Base-by-base conservation (phyloP, 768 basidiomycete genomes). In the Tylopilus intermedius region DNA sequence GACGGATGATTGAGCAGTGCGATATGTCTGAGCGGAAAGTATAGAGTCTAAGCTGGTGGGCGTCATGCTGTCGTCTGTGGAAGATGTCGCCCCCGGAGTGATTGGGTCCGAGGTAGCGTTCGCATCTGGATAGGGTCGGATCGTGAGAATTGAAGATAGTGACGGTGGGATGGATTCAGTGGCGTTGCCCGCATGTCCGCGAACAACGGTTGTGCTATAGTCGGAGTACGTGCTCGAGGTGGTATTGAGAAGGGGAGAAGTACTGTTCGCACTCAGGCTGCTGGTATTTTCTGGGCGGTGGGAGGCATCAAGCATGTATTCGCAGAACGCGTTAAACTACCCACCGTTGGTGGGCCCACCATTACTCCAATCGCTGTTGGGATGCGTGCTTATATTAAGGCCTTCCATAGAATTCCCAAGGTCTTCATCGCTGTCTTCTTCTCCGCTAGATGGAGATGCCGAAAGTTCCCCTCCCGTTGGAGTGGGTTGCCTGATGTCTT, bases 81-180 rank as follows among this genome's bases (percentile, higher is more conserved):
- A 62, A 46, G 66, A 57, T 22, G 62, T 58, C 35, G 62, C 59
- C 10, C 72, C 73, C 22, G 76, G 75, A 13, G 74, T 70, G 39
- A 74, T 67, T 15, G 71, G 73, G 9, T 71, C 68, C 13, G 76
- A 67, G 27, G 71, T 71, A 32, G 65, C 67, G 58, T 80, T 79
- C 8, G 79, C 79, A 58, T 80, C 75, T 38, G 74, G 76, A 30
- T 73, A 73, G 7, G 81, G 79, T 33, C 79, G 78, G 58, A 88
- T 79, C 45, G 88, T 90, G 53, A 90, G 74, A 63, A 90, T 79
- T 30, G 87, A 89, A 9, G 86, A 90, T 24, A 82, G 72, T 14
- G 81, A 81, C 8, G 81, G 79, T 15, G 78, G 71, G 42, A 71
- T 66, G 38, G 70, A 69, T 45, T 69, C 67, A 33, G 73, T 63